Conservation (phyloP, 805 yeast species). For the Pichia rugopelliculosa region DNA sequence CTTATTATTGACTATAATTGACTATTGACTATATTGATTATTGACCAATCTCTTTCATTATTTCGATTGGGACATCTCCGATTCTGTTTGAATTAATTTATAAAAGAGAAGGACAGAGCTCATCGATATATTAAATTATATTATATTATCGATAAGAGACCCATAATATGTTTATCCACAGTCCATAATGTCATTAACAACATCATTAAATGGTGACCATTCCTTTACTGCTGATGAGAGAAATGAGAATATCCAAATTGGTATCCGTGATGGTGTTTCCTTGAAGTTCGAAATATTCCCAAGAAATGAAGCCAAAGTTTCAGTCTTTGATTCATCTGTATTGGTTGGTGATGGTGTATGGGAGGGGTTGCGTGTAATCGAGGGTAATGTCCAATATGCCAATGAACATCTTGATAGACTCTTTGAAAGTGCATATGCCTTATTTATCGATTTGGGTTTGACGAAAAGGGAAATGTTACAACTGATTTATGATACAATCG, state of each 20-base stretch:
- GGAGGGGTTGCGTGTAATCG: slow-evolving; percentile 1
- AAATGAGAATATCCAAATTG: slow-evolving; percentile 1
- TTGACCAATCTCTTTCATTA: too few relatives aligned
- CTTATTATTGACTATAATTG: too few relatives aligned
- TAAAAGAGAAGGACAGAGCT: too few relatives aligned
- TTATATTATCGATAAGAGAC: too few relatives aligned
- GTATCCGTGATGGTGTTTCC: slow-evolving; percentile 2
- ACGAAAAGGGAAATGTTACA: background rate
- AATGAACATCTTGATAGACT: slow-evolving; percentile 3
- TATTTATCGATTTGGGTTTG: slow-evolving; percentile 3
- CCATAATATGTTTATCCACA: too few relatives aligned
- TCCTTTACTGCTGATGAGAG: slow-evolving; percentile 1
- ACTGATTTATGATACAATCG: slow-evolving; percentile 3
- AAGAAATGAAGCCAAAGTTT: slow-evolving; percentile 1
- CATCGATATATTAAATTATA: too few relatives aligned
- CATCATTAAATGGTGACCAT: slow-evolving; percentile 2
- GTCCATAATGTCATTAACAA: too few relatives aligned
- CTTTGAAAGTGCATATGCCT: slow-evolving; percentile 2
- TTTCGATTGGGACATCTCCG: too few relatives aligned
- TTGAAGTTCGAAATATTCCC: slow-evolving; percentile 1
- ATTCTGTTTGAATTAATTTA: too few relatives aligned
- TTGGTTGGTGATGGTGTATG: slow-evolving; percentile 5
- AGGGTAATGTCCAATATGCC: slow-evolving; percentile 2
- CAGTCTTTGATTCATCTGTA: slow-evolving; percentile 4
- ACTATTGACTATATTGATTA: too few relatives aligned